These are phyloP conservation scores for Haplosporangium sp. DNA, from an alignment of 371 early-diverging fungal genomes.

Conservation along the genomic window DNA sequence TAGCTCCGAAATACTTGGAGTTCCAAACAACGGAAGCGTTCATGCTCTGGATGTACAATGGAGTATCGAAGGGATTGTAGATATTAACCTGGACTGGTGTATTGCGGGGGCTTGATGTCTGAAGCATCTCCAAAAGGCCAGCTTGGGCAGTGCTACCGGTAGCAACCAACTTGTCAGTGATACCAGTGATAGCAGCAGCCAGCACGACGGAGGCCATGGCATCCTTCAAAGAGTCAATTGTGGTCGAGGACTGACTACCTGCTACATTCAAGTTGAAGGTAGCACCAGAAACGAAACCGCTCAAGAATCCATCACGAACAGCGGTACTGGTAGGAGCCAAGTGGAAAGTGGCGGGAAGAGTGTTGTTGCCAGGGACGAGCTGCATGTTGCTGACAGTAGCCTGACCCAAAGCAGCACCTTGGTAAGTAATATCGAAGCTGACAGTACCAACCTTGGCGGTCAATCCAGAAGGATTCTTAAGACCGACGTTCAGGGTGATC, in stretches of 20 bases:
- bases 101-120: constrained; percentile 16
- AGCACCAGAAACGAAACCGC: constrained; percentile 49
- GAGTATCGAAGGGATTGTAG: constrained; percentile 63
- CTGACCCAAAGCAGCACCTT: constrained; percentile 55
- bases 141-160: constrained; percentile 39
- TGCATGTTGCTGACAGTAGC: constrained; percentile 50
- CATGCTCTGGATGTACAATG: constrained; percentile 54
- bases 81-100: constrained; percentile 59
- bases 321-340: constrained; percentile 26
- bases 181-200: constrained; percentile 58
- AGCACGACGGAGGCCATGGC: constrained; percentile 63
- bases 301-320: constrained; percentile 45
- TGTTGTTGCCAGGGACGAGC: constrained; percentile 64
- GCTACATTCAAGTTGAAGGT: constrained; percentile 58
- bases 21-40: constrained; percentile 33
- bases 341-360: constrained; percentile 57
- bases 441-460: constrained; percentile 66
- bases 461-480: constrained; percentile 68
- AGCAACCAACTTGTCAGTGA: constrained; percentile 58
- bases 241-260: constrained; percentile 59
- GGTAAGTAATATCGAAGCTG: constrained; percentile 59
- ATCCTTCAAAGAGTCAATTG: constrained; percentile 58
- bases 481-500: constrained; percentile 57
- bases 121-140: constrained; percentile 21
- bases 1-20: constrained; percentile 29